Evolutionary conservation across 495 filamentous ascomycete species (phyloP).

Genomic region (Trichoderma virens): DNA sequence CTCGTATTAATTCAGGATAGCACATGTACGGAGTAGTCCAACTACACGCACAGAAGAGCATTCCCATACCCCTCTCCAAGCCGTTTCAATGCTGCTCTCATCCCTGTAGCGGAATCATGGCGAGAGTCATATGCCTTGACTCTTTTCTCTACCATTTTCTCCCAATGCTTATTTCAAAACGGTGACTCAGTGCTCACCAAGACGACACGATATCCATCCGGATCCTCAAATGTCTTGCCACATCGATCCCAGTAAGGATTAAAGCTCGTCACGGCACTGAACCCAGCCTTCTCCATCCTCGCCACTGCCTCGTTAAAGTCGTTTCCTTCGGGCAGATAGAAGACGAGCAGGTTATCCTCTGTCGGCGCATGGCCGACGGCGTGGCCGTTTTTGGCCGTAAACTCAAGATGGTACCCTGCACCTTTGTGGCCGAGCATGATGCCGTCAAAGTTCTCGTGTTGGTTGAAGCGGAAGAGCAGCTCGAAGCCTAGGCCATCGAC

Average conservation of each 20-base stretch:
- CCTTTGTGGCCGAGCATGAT: constrained; percentile 22
- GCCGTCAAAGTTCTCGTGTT: constrained; percentile 27
- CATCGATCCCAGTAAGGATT: constrained; percentile 29
- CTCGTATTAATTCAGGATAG: no score
- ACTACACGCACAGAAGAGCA: background rate
- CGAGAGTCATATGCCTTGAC: no score
- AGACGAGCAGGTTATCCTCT: constrained; percentile 27
- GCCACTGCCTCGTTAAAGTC: constrained; percentile 17
- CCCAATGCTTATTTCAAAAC: background rate
- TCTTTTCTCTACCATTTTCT: no score
- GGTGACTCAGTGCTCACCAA: constrained; percentile 25
- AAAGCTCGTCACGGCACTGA: constrained; percentile 20
- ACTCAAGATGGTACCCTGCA: constrained; percentile 26
- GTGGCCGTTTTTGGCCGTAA: constrained; percentile 20
- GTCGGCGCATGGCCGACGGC: constrained; percentile 24
- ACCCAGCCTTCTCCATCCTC: constrained; percentile 20
- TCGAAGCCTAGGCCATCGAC: constrained; percentile 25
- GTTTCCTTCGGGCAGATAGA: constrained; percentile 22
- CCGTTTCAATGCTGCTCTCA: no score
- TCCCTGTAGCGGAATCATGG: no score
- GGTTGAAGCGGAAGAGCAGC: constrained; percentile 17
- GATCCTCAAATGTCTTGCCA: constrained; percentile 29
- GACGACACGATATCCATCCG: constrained; percentile 29
- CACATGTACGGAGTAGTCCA: no score
- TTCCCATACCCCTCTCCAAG: no score